Evolutionary conservation across 768 basidiomycete species (phyloP), one percentile per base, ranked within the genome.

Genomic region (Suillus subaureus): DNA sequence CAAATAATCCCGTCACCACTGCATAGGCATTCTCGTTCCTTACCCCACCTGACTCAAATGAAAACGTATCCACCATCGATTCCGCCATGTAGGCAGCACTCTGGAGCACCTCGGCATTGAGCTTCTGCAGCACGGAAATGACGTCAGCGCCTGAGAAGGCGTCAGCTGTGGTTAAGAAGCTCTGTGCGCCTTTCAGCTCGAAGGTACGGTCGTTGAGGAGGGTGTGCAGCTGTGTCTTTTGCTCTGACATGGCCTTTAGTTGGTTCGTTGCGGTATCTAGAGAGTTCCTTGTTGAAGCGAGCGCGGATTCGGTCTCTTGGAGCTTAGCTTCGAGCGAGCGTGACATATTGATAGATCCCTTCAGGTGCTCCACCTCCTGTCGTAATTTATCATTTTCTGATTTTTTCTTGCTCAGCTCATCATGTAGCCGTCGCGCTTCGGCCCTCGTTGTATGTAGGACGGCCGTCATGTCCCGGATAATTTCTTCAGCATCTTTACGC

Each of bases 81-180:
- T 85, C 85, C 1, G 84, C 80, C 64, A 86, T 79, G 64, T 75
- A 78, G 0, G 82, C 82, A 3, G 85, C 82, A 18, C 79, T 80
- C 67, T 87, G 84, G 40, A 79, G 79, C 37, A 85, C 82, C 64
- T 81, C 80, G 8, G 81, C 72, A 61, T 86, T 83, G n/a, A 87
- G 72, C 21, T 75, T 74, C 57, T 81, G 78, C 16, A 87, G 73
- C 69, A 82, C 78, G 2, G 65, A 70, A 33, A 80, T 74, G 18
- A 86, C 79, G 28, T 88, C 85, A 6, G 79, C 79, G 1, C 78
- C 79, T 4, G 85, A 81, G 51, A 80, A 73, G 0, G 72, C 54
- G 65, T 87, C 85, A 0, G 79, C 80, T 26, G 78, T 82, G 3
- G 79, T 78, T 58, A 84, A 74, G 76, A 84, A 87, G 52, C 74